Evolutionary conservation across 1,284 basidiomycete species (phyloP).

Genomic region (Ustilago tritici): DNA sequence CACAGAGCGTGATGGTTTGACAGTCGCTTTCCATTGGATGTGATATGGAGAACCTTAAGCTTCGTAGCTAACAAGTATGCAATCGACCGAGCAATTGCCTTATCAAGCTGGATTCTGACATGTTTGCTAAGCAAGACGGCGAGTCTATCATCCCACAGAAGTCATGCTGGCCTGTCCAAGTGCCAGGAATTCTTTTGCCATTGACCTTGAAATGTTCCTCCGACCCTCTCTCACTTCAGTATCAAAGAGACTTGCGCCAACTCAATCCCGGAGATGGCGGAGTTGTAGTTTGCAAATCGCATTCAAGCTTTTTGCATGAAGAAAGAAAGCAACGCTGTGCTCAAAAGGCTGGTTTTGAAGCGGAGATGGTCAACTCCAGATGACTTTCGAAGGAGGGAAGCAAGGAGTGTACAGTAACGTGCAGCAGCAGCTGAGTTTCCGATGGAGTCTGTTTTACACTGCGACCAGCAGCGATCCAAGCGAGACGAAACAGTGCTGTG

Average conservation of each 20-base stretch:
- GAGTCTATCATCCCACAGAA: conserved; percentile 3
- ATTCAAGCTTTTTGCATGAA: too few species aligned
- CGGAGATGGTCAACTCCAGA: not conserved
- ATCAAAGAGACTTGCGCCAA: not conserved
- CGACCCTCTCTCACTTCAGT: not conserved
- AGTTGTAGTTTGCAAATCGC: too few species aligned
- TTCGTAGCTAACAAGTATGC: not conserved
- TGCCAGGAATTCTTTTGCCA: not conserved
- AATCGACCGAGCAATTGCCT: not conserved
- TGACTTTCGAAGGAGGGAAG: not conserved
- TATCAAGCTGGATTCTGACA: not conserved
- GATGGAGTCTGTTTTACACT: not conserved
- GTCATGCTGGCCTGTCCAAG: not conserved
- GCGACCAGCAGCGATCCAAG: not conserved
- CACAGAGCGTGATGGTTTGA: not conserved
- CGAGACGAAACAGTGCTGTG: conserved; percentile 10
- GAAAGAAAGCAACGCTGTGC: too few species aligned
- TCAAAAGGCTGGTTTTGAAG: not conserved
- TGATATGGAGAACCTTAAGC: not conserved
- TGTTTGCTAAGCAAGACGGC: conserved; percentile 7
- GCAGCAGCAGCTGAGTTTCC: not conserved
- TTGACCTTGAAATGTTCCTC: not conserved
- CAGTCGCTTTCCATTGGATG: conserved; percentile 2
- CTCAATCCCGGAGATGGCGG: too few species aligned
- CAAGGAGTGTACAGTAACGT: not conserved